Conservation (phyloP, 2,329 filamentous ascomycete species). For the Sporothrix protearum region DNA sequence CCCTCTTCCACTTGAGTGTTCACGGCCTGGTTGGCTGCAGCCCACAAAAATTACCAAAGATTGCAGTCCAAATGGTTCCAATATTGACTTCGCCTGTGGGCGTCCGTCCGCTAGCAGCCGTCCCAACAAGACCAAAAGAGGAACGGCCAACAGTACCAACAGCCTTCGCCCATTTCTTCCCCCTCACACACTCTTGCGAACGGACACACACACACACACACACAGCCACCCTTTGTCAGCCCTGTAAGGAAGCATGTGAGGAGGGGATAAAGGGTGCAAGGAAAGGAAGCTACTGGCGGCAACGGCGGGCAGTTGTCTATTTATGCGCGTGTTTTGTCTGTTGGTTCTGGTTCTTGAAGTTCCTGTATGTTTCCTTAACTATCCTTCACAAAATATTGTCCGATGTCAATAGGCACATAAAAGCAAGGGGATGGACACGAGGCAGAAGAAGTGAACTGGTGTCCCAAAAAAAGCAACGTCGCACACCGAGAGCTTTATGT, state of each 20-base stretch:
- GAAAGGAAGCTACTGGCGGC: conserved; percentile 1
- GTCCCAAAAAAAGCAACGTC: not conserved
- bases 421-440: not conserved
- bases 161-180: not conserved
- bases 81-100: not conserved
- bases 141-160: not conserved
- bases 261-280: not conserved
- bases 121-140: not conserved
- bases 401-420: not conserved
- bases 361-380: too few species aligned
- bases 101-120: not conserved
- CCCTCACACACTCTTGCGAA: not conserved
- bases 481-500: not conserved
- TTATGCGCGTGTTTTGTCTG: not conserved
- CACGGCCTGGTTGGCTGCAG: not conserved
- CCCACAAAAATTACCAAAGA: not conserved
- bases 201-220: not conserved
- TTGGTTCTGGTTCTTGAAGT: not conserved
- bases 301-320: not conserved
- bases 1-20: not conserved
- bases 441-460: not conserved
- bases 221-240: not conserved
- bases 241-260: conserved; percentile 16
- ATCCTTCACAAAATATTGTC: not conserved
- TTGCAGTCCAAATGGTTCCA: not conserved